phyloP scores from a whole-genome alignment of 768 basidiomycete genomes.

The Amanita inopinata region DNA sequence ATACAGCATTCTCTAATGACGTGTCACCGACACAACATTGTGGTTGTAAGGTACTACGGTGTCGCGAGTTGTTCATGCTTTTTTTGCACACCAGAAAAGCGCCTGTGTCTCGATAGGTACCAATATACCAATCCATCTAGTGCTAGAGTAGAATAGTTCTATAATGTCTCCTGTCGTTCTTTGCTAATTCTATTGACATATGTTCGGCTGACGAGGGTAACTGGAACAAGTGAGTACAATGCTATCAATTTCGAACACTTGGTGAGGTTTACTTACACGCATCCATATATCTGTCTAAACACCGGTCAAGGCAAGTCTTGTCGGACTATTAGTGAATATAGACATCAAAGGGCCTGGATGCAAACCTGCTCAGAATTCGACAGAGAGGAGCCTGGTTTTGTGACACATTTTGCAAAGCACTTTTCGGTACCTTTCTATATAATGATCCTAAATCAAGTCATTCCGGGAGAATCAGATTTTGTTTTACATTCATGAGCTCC shows the following conservation, averaged over 20 bases:
- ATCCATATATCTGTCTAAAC: conserved; percentile 78
- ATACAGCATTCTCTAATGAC: too few species aligned
- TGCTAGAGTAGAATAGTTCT: conserved; percentile 1
- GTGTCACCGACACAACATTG: too few species aligned
- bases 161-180: conserved; percentile 32
- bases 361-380: conserved; percentile 65
- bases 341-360: not conserved
- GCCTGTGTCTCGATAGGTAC: too few species aligned
- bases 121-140: not conserved
- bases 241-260: conserved; percentile 1
- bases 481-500: conserved; percentile 71
- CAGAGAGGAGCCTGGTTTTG: conserved; percentile 63
- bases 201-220: conserved; percentile 67
- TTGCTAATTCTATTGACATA: conserved; percentile 51
- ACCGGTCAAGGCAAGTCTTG: conserved; percentile 63
- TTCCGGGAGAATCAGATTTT: conserved; percentile 11
- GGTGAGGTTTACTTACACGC: conserved; percentile 50
- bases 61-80: too few species aligned
- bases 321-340: conserved; percentile 7
- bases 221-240: conserved; percentile 24
- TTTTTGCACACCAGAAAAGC: too few species aligned
- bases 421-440: conserved; percentile 71
- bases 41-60: too few species aligned
- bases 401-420: conserved; percentile 69
- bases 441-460: conserved; percentile 4